phyloP scores from a whole-genome alignment of 2,329 filamentous ascomycete genomes.

The Cordyceps militaris region DNA sequence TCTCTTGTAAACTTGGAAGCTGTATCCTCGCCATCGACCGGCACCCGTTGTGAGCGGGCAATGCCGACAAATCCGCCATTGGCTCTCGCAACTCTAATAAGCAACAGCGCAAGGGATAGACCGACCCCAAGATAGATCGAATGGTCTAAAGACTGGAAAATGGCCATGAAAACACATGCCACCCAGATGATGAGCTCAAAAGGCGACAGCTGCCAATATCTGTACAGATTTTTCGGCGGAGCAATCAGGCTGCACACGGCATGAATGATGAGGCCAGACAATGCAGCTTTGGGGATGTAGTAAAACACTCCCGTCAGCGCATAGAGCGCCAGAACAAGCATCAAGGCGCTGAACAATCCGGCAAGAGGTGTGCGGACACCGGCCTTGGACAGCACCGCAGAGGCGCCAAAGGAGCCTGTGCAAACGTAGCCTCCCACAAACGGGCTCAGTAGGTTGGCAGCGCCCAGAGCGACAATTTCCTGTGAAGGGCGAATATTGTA shows the following conservation, averaged over 20 bases:
- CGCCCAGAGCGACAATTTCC: slow-evolving; percentile 70
- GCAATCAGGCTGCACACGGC: slow-evolving; percentile 72
- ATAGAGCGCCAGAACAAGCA: slow-evolving; percentile 73
- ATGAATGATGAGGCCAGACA: slow-evolving; percentile 76
- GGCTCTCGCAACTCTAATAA: slow-evolving; percentile 39
- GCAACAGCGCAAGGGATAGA: slow-evolving; percentile 35
- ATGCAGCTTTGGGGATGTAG: slow-evolving; percentile 66
- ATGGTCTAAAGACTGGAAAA: slow-evolving; percentile 43
- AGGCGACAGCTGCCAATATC: slow-evolving; percentile 71
- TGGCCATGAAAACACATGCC: slow-evolving; percentile 55
- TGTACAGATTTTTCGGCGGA: slow-evolving; percentile 65
- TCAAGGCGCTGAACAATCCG: slow-evolving; percentile 67
- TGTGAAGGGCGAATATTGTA: slow-evolving; percentile 75
- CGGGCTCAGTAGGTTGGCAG: slow-evolving; percentile 67
- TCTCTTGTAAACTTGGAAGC: neutral
- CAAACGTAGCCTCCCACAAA: slow-evolving; percentile 55
- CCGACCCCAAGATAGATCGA: slow-evolving; percentile 43
- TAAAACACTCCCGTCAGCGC: slow-evolving; percentile 71
- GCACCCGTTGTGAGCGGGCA: slow-evolving; percentile 20
- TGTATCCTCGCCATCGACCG: neutral
- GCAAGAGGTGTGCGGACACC: slow-evolving; percentile 74
- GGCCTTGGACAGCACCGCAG: slow-evolving; percentile 78
- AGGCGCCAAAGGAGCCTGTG: slow-evolving; percentile 51
- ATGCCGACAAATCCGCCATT: slow-evolving; percentile 41
- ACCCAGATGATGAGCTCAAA: slow-evolving; percentile 71